These are phyloP conservation scores for Podospora tetraspora DNA, from an alignment of 495 filamentous ascomycete species.

Conservation along the genomic window DNA sequence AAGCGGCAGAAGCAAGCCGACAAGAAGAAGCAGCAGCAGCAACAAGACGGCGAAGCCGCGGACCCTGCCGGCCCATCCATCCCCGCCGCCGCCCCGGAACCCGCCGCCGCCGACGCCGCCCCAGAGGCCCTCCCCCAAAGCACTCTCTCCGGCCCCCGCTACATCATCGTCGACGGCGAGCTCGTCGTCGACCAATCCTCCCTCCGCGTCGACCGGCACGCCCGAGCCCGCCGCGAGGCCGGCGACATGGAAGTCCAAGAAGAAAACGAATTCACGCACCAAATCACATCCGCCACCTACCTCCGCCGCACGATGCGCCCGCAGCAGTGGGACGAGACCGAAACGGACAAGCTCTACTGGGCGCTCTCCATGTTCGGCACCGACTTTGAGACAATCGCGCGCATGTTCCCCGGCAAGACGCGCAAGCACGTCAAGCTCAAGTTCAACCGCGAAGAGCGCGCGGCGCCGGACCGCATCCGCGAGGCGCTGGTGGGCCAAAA, in stretches of 20 bases:
- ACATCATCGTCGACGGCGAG: constrained; percentile 70
- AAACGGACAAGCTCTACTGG: constrained; percentile 80
- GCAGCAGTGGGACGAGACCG: constrained; percentile 68
- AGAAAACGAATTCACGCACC: constrained; percentile 77
- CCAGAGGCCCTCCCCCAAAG: not conserved
- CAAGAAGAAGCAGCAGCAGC: constrained; percentile 16
- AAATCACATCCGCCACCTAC: constrained; percentile 68
- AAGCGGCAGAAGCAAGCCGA: constrained; percentile 38
- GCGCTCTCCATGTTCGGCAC: constrained; percentile 84
- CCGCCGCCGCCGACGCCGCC: not conserved
- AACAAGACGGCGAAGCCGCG: not conserved
- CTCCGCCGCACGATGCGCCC: constrained; percentile 59
- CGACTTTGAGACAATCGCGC: constrained; percentile 83
- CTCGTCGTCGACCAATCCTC: constrained; percentile 76
- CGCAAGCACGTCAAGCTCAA: constrained; percentile 83
- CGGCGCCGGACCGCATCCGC: constrained; percentile 63
- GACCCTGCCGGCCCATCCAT: not conserved
- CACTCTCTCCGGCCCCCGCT: constrained; percentile 21
- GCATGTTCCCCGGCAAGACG: constrained; percentile 70
- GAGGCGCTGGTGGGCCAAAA: constrained; percentile 58
- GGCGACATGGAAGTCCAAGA: constrained; percentile 61
- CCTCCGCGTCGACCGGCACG: constrained; percentile 73
- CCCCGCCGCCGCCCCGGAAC: constrained; percentile 1
- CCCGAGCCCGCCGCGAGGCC: constrained; percentile 52
- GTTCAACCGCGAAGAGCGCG: constrained; percentile 85